These are phyloP conservation scores for Cladobotryum mycophilum DNA, from an alignment of 2,329 filamentous ascomycete species.

Conservation along the genomic window DNA sequence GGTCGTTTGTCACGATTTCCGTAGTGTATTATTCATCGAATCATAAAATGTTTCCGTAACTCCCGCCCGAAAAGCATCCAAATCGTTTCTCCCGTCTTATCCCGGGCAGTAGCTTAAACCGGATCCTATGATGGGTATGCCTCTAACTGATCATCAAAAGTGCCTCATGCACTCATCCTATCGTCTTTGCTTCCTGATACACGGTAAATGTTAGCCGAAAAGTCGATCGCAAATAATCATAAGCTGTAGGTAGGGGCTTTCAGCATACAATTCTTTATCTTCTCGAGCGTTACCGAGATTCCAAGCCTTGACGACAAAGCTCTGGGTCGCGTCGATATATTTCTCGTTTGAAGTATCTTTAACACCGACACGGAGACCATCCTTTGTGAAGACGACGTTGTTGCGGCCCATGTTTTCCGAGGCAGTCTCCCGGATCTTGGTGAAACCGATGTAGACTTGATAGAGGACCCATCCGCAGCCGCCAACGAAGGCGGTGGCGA, in stretches of 20 bases:
- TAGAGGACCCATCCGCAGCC: constrained; percentile 61
- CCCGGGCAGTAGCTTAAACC: too few species aligned
- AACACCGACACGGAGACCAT: constrained; percentile 65
- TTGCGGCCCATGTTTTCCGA: constrained; percentile 67
- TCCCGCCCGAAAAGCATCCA: too few species aligned
- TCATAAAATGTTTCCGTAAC: too few species aligned
- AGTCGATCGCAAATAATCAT: not conserved
- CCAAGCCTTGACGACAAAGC: constrained; percentile 60
- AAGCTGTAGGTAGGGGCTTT: not conserved
- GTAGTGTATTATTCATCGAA: too few species aligned
- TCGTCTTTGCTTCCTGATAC: constrained; percentile 8
- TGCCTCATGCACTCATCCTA: not conserved
- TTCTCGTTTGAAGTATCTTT: constrained; percentile 62
- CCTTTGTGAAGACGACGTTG: constrained; percentile 69
- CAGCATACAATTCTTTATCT: constrained; percentile 17
- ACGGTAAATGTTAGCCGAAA: not conserved
- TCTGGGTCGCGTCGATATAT: constrained; percentile 69
- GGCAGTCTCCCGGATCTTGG: constrained; percentile 59
- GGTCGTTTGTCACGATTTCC: too few species aligned
- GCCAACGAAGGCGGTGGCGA: constrained; percentile 58
- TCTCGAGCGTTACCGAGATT: constrained; percentile 40
- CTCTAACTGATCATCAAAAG: too few species aligned
- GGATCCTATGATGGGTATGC: too few species aligned
- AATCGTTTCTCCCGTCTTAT: too few species aligned
- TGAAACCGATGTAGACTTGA: constrained; percentile 63